These are phyloP conservation scores for Phytophthora sansomeana DNA, from an alignment of 352 stramenopile species.

Conservation along the genomic window DNA sequence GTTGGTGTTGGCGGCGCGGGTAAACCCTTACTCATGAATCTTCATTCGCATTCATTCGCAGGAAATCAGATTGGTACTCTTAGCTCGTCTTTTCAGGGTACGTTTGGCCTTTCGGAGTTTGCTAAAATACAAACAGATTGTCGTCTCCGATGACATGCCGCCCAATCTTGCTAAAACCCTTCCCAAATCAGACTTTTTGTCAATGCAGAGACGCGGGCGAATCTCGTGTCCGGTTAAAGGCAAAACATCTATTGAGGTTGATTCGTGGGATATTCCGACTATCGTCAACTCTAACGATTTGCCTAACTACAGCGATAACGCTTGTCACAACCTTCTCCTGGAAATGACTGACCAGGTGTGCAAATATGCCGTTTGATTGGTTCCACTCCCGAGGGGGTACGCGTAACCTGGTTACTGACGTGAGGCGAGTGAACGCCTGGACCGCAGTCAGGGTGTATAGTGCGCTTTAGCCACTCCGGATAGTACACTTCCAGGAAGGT, in stretches of 20 bases:
- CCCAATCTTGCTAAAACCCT: constrained; percentile 1
- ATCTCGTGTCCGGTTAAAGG: constrained; percentile 5
- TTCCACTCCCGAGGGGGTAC: too few relatives aligned
- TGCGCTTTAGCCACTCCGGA: too few relatives aligned
- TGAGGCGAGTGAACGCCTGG: too few relatives aligned
- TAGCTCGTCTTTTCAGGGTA: background rate
- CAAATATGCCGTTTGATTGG: too few relatives aligned
- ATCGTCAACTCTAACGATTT: constrained; percentile 2
- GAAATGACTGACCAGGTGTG: too few relatives aligned
- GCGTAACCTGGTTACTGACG: too few relatives aligned
- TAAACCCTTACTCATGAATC: background rate
- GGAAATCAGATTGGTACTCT: background rate
- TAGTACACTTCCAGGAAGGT: too few relatives aligned
- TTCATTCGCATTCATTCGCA: background rate
- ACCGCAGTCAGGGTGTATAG: too few relatives aligned
- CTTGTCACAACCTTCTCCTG: too few relatives aligned
- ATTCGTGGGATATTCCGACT: background rate
- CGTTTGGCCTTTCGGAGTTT: background rate
- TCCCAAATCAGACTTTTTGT: constrained; percentile 4
- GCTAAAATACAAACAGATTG: constrained; percentile 2
- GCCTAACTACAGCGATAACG: constrained; percentile 2
- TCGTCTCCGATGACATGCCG: background rate
- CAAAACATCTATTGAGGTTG: background rate
- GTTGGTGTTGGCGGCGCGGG: background rate
- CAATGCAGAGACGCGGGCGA: background rate